phyloP scores from a whole-genome alignment of 2,329 filamentous ascomycete genomes.

The Boeremia lycopersici region DNA sequence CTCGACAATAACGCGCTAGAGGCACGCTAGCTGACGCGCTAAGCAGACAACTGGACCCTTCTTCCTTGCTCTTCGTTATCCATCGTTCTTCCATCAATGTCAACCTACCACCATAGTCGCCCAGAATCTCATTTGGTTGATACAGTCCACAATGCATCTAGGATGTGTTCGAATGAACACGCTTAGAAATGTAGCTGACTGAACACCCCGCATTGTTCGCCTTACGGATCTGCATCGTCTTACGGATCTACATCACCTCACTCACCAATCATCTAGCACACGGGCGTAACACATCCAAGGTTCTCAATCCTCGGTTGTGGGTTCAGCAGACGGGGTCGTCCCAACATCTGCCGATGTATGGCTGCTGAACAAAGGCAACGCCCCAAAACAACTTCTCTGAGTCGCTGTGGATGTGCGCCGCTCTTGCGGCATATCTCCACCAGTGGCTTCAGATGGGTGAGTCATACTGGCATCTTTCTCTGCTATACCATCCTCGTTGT shows the following conservation, averaged over 20 bases:
- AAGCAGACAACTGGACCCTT: neutral
- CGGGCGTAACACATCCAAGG: conserved; percentile 13
- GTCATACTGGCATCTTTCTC: conserved; percentile 42
- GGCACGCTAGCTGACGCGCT: conserved; percentile 1
- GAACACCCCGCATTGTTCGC: neutral
- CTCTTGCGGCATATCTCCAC: conserved; percentile 18
- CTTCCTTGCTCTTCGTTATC: neutral
- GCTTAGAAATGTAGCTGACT: neutral
- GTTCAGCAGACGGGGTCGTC: conserved; percentile 35
- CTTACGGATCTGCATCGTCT: neutral
- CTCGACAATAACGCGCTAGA: neutral
- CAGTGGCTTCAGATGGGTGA: conserved; percentile 23
- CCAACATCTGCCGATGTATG: conserved; percentile 32
- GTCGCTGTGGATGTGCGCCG: conserved; percentile 13
- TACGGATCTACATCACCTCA: neutral
- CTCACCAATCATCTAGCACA: neutral
- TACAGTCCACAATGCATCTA: neutral
- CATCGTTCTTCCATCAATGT: neutral
- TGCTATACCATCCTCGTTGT: conserved; percentile 31
- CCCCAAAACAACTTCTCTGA: conserved; percentile 36
- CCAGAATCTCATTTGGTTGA: neutral
- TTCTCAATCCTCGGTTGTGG: conserved; percentile 37
- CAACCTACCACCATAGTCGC: neutral
- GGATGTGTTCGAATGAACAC: neutral
- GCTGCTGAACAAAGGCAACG: conserved; percentile 46